Percentiles rank a stretch among this genome's conserved stretches.
These are phyloP conservation scores for Metschnikowia borealis DNA, from an alignment of 805 yeast species.

Conservation along the genomic window DNA sequence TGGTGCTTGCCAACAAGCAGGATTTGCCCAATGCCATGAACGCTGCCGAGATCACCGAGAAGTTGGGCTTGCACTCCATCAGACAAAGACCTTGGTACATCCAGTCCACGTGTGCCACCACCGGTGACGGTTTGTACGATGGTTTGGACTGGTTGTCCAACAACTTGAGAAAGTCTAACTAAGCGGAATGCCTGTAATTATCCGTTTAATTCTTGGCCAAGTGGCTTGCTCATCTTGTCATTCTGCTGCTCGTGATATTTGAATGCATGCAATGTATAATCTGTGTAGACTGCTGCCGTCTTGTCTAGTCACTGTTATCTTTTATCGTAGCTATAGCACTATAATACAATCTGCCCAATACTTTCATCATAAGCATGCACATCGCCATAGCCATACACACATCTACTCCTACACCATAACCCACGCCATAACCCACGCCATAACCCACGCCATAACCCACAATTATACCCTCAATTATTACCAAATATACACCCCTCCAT, in stretches of 20 bases:
- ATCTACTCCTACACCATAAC: too few species aligned
- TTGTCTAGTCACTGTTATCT: neutral
- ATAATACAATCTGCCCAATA: neutral
- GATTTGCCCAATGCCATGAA: conserved; percentile 99
- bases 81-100: conserved; percentile 99
- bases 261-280: conserved; percentile 8
- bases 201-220: conserved; percentile 1
- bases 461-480: too few species aligned
- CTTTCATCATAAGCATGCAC: too few species aligned
- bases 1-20: conserved; percentile 97
- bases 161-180: conserved; percentile 21
- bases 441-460: too few species aligned
- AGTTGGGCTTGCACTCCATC: conserved; percentile 92
- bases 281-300: neutral
- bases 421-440: too few species aligned
- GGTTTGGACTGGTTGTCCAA: conserved; percentile 25
- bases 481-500: too few species aligned
- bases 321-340: too few species aligned
- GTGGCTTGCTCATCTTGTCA: conserved; percentile 5
- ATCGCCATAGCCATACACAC: too few species aligned
- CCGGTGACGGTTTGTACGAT: conserved; percentile 81
- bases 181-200: conserved; percentile 2
- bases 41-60: conserved; percentile 97
- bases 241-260: conserved; percentile 3
- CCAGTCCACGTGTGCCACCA: conserved; percentile 98